A percentile compares a stretch with the other conserved stretches of the same genome.
Conservation (phyloP, 208 protist species). For the Crithidia sp. region DNA sequence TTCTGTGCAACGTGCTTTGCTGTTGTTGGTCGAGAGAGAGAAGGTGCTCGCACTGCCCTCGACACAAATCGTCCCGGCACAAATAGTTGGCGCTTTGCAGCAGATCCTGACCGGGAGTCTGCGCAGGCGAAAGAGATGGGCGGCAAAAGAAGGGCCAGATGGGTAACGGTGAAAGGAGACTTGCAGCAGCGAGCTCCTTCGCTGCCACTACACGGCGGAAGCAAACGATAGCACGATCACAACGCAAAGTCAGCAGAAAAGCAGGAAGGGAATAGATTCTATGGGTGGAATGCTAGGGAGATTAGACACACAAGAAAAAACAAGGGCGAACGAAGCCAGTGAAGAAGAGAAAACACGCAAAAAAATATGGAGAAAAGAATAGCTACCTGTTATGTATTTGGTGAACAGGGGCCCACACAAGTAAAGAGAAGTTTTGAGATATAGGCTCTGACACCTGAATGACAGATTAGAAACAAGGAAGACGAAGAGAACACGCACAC, state of each 20-base stretch:
- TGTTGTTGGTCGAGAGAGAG: too few relatives aligned
- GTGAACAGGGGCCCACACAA: background rate
- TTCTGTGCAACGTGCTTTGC: too few relatives aligned
- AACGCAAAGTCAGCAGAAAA: background rate
- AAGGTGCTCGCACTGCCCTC: too few relatives aligned
- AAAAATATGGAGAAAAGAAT: slow-evolving; percentile 1
- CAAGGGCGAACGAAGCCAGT: too few relatives aligned
- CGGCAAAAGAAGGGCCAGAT: background rate
- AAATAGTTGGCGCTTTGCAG: too few relatives aligned
- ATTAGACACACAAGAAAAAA: background rate
- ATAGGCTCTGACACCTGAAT: background rate
- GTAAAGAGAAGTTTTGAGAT: background rate
- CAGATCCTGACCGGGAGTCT: too few relatives aligned
- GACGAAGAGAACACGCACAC: background rate
- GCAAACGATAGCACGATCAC: background rate
- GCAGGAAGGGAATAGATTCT: background rate
- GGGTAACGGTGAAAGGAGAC: too few relatives aligned
- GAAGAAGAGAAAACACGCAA: background rate
- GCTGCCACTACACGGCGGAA: background rate
- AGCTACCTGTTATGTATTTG: background rate
- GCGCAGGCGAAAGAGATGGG: background rate
- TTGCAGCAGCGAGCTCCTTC: too few relatives aligned
- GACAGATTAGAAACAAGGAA: background rate
- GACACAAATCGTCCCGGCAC: too few relatives aligned
- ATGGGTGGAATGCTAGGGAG: slow-evolving; percentile 11